Conservation (phyloP, 1,284 basidiomycete species). For the Leccinum variabile region DNA sequence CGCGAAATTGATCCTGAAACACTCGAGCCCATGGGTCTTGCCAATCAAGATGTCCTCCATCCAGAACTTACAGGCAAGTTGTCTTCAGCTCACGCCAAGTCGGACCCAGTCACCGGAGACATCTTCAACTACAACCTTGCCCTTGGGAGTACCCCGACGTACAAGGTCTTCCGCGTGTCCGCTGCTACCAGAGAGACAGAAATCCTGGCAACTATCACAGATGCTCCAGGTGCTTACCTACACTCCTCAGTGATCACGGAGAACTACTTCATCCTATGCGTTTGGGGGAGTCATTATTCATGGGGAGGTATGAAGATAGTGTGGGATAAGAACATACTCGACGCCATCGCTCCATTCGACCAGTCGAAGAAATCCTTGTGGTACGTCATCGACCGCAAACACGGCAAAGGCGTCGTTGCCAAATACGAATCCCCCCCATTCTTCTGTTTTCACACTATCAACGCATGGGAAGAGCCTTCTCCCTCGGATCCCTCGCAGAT, state of each 20-base stretch:
- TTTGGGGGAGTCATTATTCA: conserved; percentile 36
- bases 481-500: conserved; percentile 29
- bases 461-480: conserved; percentile 37
- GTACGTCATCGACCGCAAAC: conserved; percentile 39
- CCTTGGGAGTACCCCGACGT: conserved; percentile 27
- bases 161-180: conserved; percentile 38
- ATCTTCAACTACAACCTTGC: conserved; percentile 38
- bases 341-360: conserved; percentile 36
- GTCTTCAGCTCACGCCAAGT: conserved; percentile 40
- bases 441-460: conserved; percentile 40
- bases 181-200: conserved; percentile 33
- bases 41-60: conserved; percentile 32
- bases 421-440: conserved; percentile 40
- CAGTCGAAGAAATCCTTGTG: conserved; percentile 31
- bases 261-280: conserved; percentile 36
- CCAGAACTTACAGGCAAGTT: conserved; percentile 36
- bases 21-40: conserved; percentile 35
- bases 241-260: conserved; percentile 40
- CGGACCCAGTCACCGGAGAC: conserved; percentile 36
- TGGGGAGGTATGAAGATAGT: conserved; percentile 33
- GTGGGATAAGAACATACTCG: conserved; percentile 35
- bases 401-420: conserved; percentile 38
- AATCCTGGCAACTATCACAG: conserved; percentile 38
- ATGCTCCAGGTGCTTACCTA: conserved; percentile 40
- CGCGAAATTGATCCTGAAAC: conserved; percentile 38